Conservation (phyloP, 495 filamentous ascomycete species). For the Cryomyces minteri region DNA sequence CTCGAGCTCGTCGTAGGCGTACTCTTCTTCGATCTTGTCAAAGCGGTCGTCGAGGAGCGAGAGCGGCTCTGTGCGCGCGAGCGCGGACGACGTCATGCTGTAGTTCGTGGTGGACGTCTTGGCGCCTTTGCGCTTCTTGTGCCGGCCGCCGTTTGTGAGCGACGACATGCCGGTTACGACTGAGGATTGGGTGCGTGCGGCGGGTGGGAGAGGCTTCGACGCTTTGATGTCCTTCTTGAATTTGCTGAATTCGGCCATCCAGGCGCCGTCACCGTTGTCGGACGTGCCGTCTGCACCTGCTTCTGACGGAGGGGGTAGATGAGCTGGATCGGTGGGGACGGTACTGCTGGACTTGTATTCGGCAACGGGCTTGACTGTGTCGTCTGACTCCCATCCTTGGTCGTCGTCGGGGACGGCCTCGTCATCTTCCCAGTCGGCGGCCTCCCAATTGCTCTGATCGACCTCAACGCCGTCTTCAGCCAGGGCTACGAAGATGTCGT, state of each 20-base stretch:
- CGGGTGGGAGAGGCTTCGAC: constrained; percentile 21
- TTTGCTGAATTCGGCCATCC: constrained; percentile 78
- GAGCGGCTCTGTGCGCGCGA: constrained; percentile 77
- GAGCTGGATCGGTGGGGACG: neutral
- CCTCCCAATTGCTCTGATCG: constrained; percentile 41
- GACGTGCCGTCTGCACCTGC: constrained; percentile 13
- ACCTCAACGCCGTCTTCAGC: constrained; percentile 58
- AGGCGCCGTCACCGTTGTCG: constrained; percentile 36
- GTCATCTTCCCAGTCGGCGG: constrained; percentile 18
- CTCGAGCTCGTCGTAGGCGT: constrained; percentile 43
- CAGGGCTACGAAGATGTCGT: constrained; percentile 58
- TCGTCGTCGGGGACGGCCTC: constrained; percentile 33
- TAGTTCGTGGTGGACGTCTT: constrained; percentile 76
- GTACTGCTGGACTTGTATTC: constrained; percentile 4
- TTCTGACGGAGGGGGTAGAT: constrained; percentile 6
- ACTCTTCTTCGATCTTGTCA: constrained; percentile 72
- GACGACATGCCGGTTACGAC: constrained; percentile 59
- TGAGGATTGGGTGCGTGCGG: constrained; percentile 51
- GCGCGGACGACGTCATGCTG: constrained; percentile 90
- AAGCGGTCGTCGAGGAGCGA: constrained; percentile 76
- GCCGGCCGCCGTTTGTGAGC: constrained; percentile 32
- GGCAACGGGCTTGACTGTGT: constrained; percentile 54
- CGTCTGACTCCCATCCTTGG: constrained; percentile 83
- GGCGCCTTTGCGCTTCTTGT: constrained; percentile 83
- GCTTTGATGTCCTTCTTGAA: constrained; percentile 64